Conservation (phyloP, 345 rosid genomes). For the Pelargonium nanum region DNA sequence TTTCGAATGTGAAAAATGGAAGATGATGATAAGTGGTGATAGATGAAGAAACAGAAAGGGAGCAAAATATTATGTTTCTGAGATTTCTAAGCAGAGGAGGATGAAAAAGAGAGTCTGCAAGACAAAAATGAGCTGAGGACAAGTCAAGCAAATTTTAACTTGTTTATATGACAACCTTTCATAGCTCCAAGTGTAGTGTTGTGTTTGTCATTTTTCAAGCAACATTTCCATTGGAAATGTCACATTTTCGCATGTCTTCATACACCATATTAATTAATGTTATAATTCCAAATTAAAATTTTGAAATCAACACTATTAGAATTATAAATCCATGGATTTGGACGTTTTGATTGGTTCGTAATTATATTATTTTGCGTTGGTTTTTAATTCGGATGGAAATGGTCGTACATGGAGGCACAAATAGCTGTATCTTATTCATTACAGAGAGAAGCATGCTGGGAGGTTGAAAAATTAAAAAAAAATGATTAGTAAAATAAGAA, state of each 20-base stretch:
- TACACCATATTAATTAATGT: background rate
- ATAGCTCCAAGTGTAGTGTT: slow-evolving; percentile 9
- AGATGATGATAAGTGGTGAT: too few species aligned
- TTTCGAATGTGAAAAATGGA: too few species aligned
- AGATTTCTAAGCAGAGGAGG: background rate
- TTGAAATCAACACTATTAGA: background rate
- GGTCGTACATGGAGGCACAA: slow-evolving; percentile 4
- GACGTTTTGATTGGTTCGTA: background rate
- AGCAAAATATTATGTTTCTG: background rate
- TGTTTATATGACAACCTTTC: background rate
- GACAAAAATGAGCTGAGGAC: background rate
- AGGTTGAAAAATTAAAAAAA: too few species aligned
- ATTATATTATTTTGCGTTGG: slow-evolving; percentile 1
- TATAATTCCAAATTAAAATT: too few species aligned
- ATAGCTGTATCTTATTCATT: slow-evolving; percentile 9
- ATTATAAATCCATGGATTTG: background rate
- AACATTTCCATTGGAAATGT: slow-evolving; percentile 12
- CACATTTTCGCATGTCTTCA: slow-evolving; percentile 3
- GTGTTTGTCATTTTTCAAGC: background rate
- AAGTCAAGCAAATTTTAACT: too few species aligned
- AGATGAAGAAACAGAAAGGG: background rate
- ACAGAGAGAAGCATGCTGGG: background rate
- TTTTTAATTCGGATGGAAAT: slow-evolving; percentile 10
- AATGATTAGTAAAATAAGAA: background rate
- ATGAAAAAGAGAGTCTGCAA: too few species aligned